phyloP scores from a whole-genome alignment of 1,284 basidiomycete genomes.

The Ceraceosorus bombacis region DNA sequence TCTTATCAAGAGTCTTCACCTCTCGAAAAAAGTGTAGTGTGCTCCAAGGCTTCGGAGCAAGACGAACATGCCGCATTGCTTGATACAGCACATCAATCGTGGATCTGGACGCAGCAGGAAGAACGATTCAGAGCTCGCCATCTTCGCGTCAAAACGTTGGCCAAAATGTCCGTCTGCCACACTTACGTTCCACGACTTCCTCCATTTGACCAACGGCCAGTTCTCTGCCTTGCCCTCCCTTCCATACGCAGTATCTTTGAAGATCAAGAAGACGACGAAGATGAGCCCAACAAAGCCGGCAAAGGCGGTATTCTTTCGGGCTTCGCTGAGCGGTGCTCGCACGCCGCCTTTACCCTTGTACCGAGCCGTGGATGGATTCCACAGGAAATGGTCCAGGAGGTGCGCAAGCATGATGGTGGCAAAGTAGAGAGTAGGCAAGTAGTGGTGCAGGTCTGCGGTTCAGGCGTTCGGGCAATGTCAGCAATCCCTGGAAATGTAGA shows the following conservation, averaged over 20 bases:
- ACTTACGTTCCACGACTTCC: too few relatives aligned
- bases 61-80: too few relatives aligned
- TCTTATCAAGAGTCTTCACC: too few relatives aligned
- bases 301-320: conserved; percentile 68
- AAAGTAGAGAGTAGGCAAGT: conserved; percentile 85
- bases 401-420: conserved; percentile 75
- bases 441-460: conserved; percentile 4
- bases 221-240: conserved; percentile 58
- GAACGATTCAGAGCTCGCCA: too few relatives aligned
- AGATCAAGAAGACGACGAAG: conserved; percentile 83
- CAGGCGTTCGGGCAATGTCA: conserved; percentile 68
- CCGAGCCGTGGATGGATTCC: conserved; percentile 39
- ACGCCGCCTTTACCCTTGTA: conserved; percentile 19
- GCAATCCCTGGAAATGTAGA: conserved; percentile 20
- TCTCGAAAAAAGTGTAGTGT: too few relatives aligned
- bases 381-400: conserved; percentile 77
- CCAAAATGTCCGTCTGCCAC: too few relatives aligned
- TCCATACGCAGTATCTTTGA: conserved; percentile 77
- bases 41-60: too few relatives aligned
- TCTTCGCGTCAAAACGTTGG: too few relatives aligned
- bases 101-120: too few relatives aligned
- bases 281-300: conserved; percentile 59
- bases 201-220: too few relatives aligned
- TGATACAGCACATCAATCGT: too few relatives aligned
- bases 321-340: conserved; percentile 51